phyloP scores from a whole-genome alignment of 352 stramenopile genomes.

The Discostella stelligera region DNA sequence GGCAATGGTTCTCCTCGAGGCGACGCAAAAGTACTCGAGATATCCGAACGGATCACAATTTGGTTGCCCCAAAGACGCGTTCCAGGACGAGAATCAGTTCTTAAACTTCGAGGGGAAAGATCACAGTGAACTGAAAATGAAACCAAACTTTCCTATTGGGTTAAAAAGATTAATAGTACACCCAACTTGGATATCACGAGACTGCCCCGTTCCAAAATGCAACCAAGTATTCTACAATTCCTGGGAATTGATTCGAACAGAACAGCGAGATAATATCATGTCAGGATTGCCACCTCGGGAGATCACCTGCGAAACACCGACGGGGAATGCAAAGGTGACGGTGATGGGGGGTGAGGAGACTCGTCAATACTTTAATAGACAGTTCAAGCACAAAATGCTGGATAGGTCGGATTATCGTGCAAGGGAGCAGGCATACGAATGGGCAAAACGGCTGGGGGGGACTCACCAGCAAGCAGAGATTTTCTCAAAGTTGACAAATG shows the following conservation, averaged over 20 bases:
- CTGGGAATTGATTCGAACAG: slow-evolving; percentile 10
- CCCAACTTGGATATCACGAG: slow-evolving; percentile 31
- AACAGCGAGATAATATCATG: slow-evolving; percentile 1
- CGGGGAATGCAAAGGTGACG: slow-evolving; percentile 8
- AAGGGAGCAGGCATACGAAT: slow-evolving; percentile 13
- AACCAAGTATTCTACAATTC: slow-evolving; percentile 27
- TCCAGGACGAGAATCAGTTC: slow-evolving; percentile 4
- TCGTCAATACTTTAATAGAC: slow-evolving; percentile 16
- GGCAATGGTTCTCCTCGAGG: slow-evolving; percentile 35
- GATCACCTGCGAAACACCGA: slow-evolving; percentile 6
- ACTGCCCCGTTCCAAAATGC: slow-evolving; percentile 26
- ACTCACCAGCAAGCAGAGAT: slow-evolving; percentile 9
- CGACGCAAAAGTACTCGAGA: slow-evolving; percentile 17
- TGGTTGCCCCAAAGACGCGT: slow-evolving; percentile 29
- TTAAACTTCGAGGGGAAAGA: slow-evolving; percentile 18
- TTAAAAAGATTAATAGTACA: slow-evolving; percentile 28
- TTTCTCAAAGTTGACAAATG: slow-evolving; percentile 4
- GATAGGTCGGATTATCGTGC: neutral
- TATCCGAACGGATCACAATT: slow-evolving; percentile 35
- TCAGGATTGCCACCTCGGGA: neutral
- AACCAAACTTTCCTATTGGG: slow-evolving; percentile 8
- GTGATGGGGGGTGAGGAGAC: slow-evolving; percentile 15
- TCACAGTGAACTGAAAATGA: slow-evolving; percentile 17
- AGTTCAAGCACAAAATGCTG: slow-evolving; percentile 15
- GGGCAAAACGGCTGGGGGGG: slow-evolving; percentile 6